A percentile compares a stretch with the other conserved stretches of the same genome.
Conservation (phyloP, 805 yeast genomes). For the Yarrowia osloensis region DNA sequence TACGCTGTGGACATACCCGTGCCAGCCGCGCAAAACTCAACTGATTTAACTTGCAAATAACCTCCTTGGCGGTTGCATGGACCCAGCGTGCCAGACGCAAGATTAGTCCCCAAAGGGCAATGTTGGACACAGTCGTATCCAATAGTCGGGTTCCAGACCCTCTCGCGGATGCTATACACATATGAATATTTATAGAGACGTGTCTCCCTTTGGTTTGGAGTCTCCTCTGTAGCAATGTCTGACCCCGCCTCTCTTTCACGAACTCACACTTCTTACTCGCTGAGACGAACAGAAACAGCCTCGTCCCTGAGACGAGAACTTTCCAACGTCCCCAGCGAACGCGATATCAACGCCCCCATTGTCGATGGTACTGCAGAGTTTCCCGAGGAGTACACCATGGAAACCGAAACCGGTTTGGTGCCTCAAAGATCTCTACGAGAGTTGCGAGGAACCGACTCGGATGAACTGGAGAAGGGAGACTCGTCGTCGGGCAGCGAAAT, state of each 20-base stretch:
- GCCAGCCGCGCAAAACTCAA: constrained; percentile 8
- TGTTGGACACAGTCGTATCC: not conserved
- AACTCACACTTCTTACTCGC: not conserved
- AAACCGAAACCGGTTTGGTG: constrained; percentile 85
- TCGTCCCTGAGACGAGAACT: constrained; percentile 7
- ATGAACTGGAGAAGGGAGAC: constrained; percentile 40
- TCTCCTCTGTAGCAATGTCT: constrained; percentile 8
- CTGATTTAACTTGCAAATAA: not conserved
- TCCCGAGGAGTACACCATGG: constrained; percentile 90
- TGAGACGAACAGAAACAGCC: constrained; percentile 15
- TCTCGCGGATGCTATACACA: not conserved
- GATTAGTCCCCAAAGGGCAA: constrained; percentile 19
- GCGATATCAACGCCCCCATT: constrained; percentile 53
- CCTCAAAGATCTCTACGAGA: constrained; percentile 46
- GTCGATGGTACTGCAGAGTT: constrained; percentile 51
- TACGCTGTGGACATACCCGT: not conserved
- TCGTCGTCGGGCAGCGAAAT: constrained; percentile 50
- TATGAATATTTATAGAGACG: not conserved
- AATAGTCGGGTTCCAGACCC: not conserved
- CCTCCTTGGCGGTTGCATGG: not conserved
- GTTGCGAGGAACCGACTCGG: constrained; percentile 32
- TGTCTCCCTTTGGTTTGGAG: not conserved
- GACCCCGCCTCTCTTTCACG: not conserved
- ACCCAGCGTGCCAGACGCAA: not conserved
- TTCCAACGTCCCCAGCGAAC: constrained; percentile 49